Evolutionary conservation across 768 basidiomycete genomes (phyloP), one percentile per base, ranked within the genome.

Genomic region (Naganishia antarctica): DNA sequence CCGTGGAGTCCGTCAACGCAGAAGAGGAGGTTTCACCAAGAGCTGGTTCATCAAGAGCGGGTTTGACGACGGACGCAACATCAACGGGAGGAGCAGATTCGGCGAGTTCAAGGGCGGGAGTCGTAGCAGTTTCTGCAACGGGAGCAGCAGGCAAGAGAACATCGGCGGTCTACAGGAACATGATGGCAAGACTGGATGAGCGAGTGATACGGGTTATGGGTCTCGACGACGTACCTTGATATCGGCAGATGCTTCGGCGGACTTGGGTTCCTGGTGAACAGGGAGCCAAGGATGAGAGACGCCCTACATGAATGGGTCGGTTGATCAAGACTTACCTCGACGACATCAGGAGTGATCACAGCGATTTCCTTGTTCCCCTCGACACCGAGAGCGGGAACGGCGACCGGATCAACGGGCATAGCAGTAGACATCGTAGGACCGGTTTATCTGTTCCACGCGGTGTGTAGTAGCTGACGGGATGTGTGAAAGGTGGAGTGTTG

Each of bases 351-450:
- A 11, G 50, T 51, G 13, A 51, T 31, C 1, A 51, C 50, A 37
- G 28, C 50, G 31, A 51, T 23, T 7, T 51, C 50, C 32, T 51
- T 34, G 15, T 25, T n/a, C 31, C 16, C 15, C 15, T 51, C 50
- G 7, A 7, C 50, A 32, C 43, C 13, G n/a, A 44, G 11, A 21
- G 43, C 43, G 9, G 43, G 43, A 18, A 2, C 50, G 2, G 18
- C 18, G 4, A 51, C 50, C 29, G 7, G 31, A 51, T 51, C 50
- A 51, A 26, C 18, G 5, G n/a, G 29, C 7, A 32, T 34, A 21
- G 50, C 50, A 31, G 50, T 51, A 51, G 50, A 51, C 50, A 51
- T 51, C 18, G n/a, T 34, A 32, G 31, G 7, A 32, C 12, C 9
- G 5, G 29, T 3, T 51, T 13, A n/a, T 8, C 32, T 51, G 18